Percentiles rank a stretch among this genome's conserved stretches.
Evolutionary conservation across 2,329 filamentous ascomycete species (phyloP).

Genomic region (Ramichloridium luteum): DNA sequence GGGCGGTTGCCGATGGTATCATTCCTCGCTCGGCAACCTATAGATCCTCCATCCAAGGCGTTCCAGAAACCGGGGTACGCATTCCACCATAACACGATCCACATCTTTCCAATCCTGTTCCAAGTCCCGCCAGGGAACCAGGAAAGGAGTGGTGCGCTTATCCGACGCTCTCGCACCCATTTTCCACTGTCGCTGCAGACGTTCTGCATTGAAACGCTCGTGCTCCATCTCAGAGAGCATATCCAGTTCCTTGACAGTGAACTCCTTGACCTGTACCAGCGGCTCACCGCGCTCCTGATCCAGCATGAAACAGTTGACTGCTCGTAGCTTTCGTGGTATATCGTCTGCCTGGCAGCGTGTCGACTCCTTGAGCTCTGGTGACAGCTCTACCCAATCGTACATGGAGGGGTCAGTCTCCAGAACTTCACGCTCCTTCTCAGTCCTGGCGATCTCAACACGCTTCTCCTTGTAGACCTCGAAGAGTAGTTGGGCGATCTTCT

Average conservation of each 20-base stretch:
- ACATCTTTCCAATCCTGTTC: conserved; percentile 25
- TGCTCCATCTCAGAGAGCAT: conserved; percentile 26
- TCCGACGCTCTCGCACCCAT: conserved; percentile 23
- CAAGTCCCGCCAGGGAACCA: conserved; percentile 25
- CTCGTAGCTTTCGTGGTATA: conserved; percentile 25
- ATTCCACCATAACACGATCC: conserved; percentile 27
- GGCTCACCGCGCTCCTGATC: conserved; percentile 19
- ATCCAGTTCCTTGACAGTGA: conserved; percentile 20
- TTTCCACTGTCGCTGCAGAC: conserved; percentile 25
- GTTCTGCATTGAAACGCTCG: conserved; percentile 26
- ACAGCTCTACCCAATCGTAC: conserved; percentile 25
- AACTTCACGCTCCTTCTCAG: conserved; percentile 16
- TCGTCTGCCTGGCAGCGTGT: conserved; percentile 26
- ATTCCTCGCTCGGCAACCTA: too few species aligned
- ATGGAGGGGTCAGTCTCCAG: conserved; percentile 22
- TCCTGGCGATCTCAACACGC: conserved; percentile 18
- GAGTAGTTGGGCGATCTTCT: conserved; percentile 23
- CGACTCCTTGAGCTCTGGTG: conserved; percentile 23
- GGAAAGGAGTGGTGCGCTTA: conserved; percentile 24
- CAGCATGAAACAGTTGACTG: conserved; percentile 25
- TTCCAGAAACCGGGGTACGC: conserved; percentile 21
- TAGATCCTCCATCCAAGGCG: conserved; percentile 24
- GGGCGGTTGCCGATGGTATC: too few species aligned
- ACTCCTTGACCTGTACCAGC: conserved; percentile 19
- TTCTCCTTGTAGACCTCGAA: conserved; percentile 25